Conservation (phyloP, 2,329 filamentous ascomycete genomes). For the Xylariaceae sp. region DNA sequence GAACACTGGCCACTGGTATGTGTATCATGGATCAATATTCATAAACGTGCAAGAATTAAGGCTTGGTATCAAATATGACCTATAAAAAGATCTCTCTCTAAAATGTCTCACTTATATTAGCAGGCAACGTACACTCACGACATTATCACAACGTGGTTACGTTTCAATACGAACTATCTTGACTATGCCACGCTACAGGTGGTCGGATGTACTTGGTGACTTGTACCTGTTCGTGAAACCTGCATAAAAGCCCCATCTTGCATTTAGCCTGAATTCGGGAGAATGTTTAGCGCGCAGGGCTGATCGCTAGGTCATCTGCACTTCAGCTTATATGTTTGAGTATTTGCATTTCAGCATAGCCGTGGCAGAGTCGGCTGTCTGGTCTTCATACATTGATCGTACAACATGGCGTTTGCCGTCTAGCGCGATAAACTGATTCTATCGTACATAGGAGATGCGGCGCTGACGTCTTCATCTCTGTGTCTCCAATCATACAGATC, state of each 20-base stretch:
- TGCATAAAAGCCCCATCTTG: slow-evolving; percentile 7
- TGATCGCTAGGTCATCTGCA: slow-evolving; percentile 3
- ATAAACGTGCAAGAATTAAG: too few relatives aligned
- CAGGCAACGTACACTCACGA: too few relatives aligned
- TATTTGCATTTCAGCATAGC: slow-evolving; percentile 13
- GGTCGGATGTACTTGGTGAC: slow-evolving; percentile 2
- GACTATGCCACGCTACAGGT: slow-evolving; percentile 1
- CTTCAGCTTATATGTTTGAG: too few relatives aligned
- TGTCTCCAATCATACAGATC: slow-evolving; percentile 4
- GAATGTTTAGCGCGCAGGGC: slow-evolving; percentile 18
- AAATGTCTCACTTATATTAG: too few relatives aligned
- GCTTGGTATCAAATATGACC: too few relatives aligned
- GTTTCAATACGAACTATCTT: not conserved
- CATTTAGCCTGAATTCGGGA: slow-evolving; percentile 25
- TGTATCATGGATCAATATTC: too few relatives aligned
- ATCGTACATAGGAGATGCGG: not conserved
- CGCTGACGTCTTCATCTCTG: too few relatives aligned
- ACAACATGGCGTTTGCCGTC: slow-evolving; percentile 4
- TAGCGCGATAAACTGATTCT: not conserved
- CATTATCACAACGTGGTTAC: not conserved
- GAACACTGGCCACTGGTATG: too few relatives aligned
- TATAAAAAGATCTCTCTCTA: too few relatives aligned
- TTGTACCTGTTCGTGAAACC: slow-evolving; percentile 1
- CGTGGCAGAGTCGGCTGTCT: slow-evolving; percentile 10
- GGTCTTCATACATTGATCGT: slow-evolving; percentile 9